Evolutionary conservation across 331 rosid genomes (phyloP).

Genomic region (Dryas integrifolia): DNA sequence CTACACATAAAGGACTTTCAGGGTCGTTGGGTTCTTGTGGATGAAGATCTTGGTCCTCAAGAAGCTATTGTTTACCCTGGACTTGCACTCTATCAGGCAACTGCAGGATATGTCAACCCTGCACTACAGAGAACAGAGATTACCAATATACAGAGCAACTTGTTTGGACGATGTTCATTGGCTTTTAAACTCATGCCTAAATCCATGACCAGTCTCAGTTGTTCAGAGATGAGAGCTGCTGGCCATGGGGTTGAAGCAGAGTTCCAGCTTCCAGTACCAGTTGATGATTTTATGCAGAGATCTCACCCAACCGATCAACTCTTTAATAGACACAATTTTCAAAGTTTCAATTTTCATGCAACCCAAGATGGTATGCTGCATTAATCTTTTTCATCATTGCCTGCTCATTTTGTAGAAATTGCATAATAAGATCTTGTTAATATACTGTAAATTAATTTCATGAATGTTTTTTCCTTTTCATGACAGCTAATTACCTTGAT

Average conservation of each 20-base stretch:
- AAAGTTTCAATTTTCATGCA: constrained; percentile 68
- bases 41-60: constrained; percentile 88
- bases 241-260: constrained; percentile 94
- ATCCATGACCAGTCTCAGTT: constrained; percentile 77
- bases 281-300: constrained; percentile 98
- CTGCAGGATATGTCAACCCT: constrained; percentile 94
- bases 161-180: constrained; percentile 78
- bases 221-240: constrained; percentile 97
- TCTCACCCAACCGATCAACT: constrained; percentile 72
- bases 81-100: constrained; percentile 93
- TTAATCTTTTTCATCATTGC: constrained; percentile 12
- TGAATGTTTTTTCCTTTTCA: neutral
- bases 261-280: constrained; percentile 85
- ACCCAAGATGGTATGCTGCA: constrained; percentile 73
- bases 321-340: constrained; percentile 66
- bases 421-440: neutral
- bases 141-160: constrained; percentile 58
- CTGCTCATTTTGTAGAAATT: constrained; percentile 7
- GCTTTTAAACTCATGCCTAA: constrained; percentile 87
- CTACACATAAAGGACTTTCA: constrained; percentile 75
- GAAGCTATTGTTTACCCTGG: constrained; percentile 94
- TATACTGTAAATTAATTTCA: neutral
- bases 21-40: constrained; percentile 89
- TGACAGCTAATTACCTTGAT: neutral
- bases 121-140: constrained; percentile 75